These are phyloP conservation scores for Cytospora piceicola DNA, from an alignment of 2,329 filamentous ascomycete species.

Conservation along the genomic window DNA sequence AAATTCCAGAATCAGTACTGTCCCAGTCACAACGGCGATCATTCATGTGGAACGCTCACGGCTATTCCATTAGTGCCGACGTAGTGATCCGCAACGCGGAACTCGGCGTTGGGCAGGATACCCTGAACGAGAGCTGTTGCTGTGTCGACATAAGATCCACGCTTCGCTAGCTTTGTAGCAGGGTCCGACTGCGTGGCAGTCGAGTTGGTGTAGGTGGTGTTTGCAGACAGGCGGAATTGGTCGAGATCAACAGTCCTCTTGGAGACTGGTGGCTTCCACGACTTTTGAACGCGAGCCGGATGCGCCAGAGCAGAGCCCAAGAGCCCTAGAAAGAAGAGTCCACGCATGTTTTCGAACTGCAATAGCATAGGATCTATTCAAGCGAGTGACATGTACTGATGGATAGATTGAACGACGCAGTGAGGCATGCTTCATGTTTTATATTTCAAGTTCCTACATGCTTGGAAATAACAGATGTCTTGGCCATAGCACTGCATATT, in stretches of 20 bases:
- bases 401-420: neutral
- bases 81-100: conserved; percentile 58
- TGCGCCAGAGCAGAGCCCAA: conserved; percentile 25
- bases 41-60: neutral
- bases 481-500: no score
- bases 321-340: conserved; percentile 18
- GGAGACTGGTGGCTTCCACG: conserved; percentile 23
- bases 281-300: conserved; percentile 10
- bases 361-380: neutral
- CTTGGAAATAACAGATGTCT: no score
- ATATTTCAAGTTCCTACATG: no score
- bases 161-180: conserved; percentile 37
- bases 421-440: no score
- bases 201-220: conserved; percentile 39
- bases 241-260: conserved; percentile 40
- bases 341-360: conserved; percentile 13
- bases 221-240: conserved; percentile 39
- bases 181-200: conserved; percentile 34
- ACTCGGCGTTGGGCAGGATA: conserved; percentile 43
- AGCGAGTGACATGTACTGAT: neutral
- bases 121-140: conserved; percentile 50
- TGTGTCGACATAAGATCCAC: conserved; percentile 47
- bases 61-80: conserved; percentile 57
- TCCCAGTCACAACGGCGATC: neutral
- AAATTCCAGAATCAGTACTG: neutral